Conservation (phyloP, 352 stramenopile species). For the Phytophthora hibernalis region DNA sequence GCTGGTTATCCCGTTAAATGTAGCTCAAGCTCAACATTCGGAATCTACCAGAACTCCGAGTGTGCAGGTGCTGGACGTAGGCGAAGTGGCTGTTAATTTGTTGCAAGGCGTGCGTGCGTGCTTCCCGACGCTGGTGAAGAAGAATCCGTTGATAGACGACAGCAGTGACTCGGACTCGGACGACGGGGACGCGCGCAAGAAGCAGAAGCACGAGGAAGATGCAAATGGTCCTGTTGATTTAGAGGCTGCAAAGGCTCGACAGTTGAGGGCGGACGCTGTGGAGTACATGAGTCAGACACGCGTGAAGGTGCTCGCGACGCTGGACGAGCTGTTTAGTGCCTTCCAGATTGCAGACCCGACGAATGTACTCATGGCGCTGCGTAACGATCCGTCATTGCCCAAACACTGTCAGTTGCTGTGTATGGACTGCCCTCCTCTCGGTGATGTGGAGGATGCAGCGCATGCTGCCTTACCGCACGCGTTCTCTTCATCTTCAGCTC, state of each 20-base stretch:
- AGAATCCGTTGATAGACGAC: conserved; percentile 52
- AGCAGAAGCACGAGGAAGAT: conserved; percentile 33
- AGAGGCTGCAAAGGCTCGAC: conserved; percentile 13
- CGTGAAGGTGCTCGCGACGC: conserved; percentile 52
- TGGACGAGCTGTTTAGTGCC: conserved; percentile 47
- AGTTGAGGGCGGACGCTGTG: conserved; percentile 21
- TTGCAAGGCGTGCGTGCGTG: conserved; percentile 59
- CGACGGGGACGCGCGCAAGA: conserved; percentile 41
- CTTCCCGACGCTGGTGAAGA: conserved; percentile 72
- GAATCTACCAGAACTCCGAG: conserved; percentile 10
- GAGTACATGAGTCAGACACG: conserved; percentile 45
- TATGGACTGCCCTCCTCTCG: conserved; percentile 54
- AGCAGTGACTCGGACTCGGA: conserved; percentile 45
- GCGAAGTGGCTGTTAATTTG: conserved; percentile 62
- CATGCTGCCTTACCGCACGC: conserved; percentile 14
- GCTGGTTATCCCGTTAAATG: conserved; percentile 64
- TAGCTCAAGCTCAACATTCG: conserved; percentile 9
- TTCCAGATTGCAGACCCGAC: conserved; percentile 47
- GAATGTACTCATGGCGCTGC: conserved; percentile 39
- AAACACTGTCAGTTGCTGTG: conserved; percentile 60
- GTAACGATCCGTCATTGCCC: conserved; percentile 30
- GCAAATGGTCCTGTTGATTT: conserved; percentile 6
- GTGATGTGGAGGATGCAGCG: neutral
- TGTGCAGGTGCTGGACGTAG: conserved; percentile 65
- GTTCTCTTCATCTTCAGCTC: conserved; percentile 20